These are phyloP conservation scores for Fusarium sulawesiense DNA, from an alignment of 2,329 filamentous ascomycete species.

Conservation along the genomic window DNA sequence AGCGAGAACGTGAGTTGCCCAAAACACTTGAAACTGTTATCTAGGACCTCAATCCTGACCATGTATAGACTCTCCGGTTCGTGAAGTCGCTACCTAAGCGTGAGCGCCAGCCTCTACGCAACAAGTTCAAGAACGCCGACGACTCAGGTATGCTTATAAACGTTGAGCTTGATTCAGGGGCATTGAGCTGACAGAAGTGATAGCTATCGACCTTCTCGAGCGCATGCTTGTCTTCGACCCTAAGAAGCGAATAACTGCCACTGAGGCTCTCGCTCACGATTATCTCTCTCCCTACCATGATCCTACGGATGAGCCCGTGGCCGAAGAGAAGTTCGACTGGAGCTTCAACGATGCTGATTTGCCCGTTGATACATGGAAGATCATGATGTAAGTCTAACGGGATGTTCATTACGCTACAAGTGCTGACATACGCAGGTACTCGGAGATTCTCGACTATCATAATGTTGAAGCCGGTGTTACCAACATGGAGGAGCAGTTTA, in stretches of 20 bases:
- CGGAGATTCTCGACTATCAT: slow-evolving; percentile 98
- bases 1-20: slow-evolving; percentile 88
- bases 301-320: slow-evolving; percentile 92
- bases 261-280: slow-evolving; percentile 86
- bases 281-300: slow-evolving; percentile 98
- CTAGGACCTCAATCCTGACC: slow-evolving; percentile 30
- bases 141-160: slow-evolving; percentile 72
- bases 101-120: slow-evolving; percentile 83
- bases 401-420: background rate
- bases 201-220: slow-evolving; percentile 93
- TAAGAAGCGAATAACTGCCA: slow-evolving; percentile 91
- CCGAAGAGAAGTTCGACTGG: slow-evolving; percentile 99
- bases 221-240: slow-evolving; percentile 98
- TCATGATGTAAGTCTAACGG: slow-evolving; percentile 86
- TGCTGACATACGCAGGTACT: slow-evolving; percentile 75
- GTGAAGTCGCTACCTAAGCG: slow-evolving; percentile 97
- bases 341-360: slow-evolving; percentile 98
- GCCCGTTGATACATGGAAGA: slow-evolving; percentile 99
- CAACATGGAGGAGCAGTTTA: slow-evolving; percentile 55
- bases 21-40: background rate
- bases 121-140: slow-evolving; percentile 97
- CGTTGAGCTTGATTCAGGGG: background rate
- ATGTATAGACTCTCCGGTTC: slow-evolving; percentile 84
- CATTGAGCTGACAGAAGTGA: slow-evolving; percentile 4
- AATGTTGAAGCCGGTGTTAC: slow-evolving; percentile 76